Conservation (phyloP, 768 basidiomycete genomes). For the Hygrocybe coccinea region DNA sequence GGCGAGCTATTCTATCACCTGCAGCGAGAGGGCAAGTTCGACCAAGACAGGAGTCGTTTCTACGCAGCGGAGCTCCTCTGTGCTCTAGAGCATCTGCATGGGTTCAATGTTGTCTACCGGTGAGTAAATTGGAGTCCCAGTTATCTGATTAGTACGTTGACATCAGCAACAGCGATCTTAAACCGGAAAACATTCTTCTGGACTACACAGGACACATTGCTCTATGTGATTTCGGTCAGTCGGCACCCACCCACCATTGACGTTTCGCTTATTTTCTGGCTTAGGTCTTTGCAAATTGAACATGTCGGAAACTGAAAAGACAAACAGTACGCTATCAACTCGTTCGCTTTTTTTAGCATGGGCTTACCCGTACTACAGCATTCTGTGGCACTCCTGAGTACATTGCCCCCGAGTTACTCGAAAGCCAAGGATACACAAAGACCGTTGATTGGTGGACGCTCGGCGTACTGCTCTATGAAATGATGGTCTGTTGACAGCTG, state of each 20-base stretch:
- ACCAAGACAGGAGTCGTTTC: constrained; percentile 88
- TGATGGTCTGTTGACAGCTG: constrained; percentile 58
- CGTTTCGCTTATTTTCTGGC: constrained; percentile 1
- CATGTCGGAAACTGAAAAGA: constrained; percentile 97
- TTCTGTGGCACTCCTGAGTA: constrained; percentile 99
- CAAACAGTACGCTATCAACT: constrained; percentile 66
- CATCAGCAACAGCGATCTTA: constrained; percentile 63
- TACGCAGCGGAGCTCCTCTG: constrained; percentile 97
- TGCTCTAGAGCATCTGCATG: constrained; percentile 92
- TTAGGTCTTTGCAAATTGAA: constrained; percentile 86
- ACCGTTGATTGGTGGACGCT: constrained; percentile 99
- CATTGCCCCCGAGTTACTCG: constrained; percentile 94
- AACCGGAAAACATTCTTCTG: constrained; percentile 95
- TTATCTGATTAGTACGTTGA: background rate
- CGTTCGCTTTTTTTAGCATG: constrained; percentile 4
- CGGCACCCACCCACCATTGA: too few species aligned
- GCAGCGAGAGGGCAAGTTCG: constrained; percentile 94
- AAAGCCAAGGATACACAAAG: constrained; percentile 95
- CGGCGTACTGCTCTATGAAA: constrained; percentile 93
- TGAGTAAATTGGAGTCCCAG: constrained; percentile 30
- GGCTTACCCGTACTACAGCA: constrained; percentile 40
- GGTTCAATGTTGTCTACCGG: constrained; percentile 99
- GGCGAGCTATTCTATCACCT: constrained; percentile 98
- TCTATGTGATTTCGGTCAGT: constrained; percentile 86
- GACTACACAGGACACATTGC: constrained; percentile 99